Evolutionary conservation across 139 green algal genomes (phyloP).

Genomic region (Coelastrella sp.): DNA sequence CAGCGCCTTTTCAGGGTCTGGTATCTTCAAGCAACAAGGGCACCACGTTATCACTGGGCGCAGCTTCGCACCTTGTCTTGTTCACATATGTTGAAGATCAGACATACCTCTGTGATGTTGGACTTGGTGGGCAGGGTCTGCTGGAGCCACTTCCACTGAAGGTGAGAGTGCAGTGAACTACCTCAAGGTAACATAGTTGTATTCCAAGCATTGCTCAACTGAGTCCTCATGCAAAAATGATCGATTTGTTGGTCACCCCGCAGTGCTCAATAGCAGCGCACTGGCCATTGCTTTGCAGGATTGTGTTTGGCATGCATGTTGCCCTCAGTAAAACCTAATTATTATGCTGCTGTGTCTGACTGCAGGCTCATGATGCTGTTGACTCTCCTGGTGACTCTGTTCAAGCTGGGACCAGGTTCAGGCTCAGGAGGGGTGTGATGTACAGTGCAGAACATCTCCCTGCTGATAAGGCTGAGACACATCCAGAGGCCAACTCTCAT

Average conservation of each 20-base stretch:
- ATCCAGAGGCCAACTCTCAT: not conserved
- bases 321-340: too few species aligned
- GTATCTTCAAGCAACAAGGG: not conserved
- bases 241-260: too few species aligned
- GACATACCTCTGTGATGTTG: not conserved
- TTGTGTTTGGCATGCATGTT: too few species aligned
- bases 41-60: not conserved
- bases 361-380: not conserved
- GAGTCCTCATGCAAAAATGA: too few species aligned
- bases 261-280: too few species aligned
- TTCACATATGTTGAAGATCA: not conserved
- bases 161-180: not conserved
- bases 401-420: not conserved
- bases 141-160: not conserved
- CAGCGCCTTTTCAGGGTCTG: not conserved
- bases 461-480: not conserved
- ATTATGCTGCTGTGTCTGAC: not conserved
- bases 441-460: not conserved
- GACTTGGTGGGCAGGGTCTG: not conserved
- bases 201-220: too few species aligned
- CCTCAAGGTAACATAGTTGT: too few species aligned
- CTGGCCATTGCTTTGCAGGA: too few species aligned
- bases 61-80: not conserved
- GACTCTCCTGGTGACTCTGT: not conserved
- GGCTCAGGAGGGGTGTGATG: not conserved